Conservation (phyloP, 2,329 filamentous ascomycete genomes). For the Chalaropsis thielavioides region DNA sequence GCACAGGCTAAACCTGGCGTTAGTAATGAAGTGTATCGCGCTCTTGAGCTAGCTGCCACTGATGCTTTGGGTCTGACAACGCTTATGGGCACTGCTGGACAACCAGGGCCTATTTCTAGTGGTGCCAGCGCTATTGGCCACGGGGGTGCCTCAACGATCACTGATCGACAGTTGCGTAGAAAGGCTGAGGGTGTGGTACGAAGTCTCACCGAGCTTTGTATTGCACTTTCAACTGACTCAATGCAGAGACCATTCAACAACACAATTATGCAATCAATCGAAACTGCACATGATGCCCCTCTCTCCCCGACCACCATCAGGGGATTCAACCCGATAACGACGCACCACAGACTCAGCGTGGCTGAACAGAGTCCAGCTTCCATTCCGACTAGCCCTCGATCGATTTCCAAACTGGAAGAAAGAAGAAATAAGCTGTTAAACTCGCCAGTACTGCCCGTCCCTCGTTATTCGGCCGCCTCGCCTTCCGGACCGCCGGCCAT, state of each 20-base stretch:
- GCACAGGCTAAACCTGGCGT: constrained; percentile 60
- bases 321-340: constrained; percentile 26
- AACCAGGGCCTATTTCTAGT: constrained; percentile 53
- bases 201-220: constrained; percentile 79
- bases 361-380: constrained; percentile 29
- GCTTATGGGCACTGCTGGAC: constrained; percentile 59
- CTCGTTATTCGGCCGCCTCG: constrained; percentile 28
- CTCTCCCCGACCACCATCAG: constrained; percentile 34
- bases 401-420: constrained; percentile 39
- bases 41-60: constrained; percentile 64
- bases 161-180: constrained; percentile 72
- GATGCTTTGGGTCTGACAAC: constrained; percentile 69
- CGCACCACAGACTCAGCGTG: constrained; percentile 31
- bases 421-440: constrained; percentile 35
- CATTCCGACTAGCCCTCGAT: constrained; percentile 32
- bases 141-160: constrained; percentile 32
- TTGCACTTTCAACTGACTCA: constrained; percentile 58
- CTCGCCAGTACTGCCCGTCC: constrained; percentile 32
- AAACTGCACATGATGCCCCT: constrained; percentile 21
- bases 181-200: constrained; percentile 90
- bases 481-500: constrained; percentile 29
- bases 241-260: constrained; percentile 20
- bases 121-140: constrained; percentile 48
- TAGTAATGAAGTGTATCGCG: constrained; percentile 55
- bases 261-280: constrained; percentile 15